Evolutionary conservation across 2,329 filamentous ascomycete species (phyloP).

Genomic region (Myriosclerotinia duriaeana): DNA sequence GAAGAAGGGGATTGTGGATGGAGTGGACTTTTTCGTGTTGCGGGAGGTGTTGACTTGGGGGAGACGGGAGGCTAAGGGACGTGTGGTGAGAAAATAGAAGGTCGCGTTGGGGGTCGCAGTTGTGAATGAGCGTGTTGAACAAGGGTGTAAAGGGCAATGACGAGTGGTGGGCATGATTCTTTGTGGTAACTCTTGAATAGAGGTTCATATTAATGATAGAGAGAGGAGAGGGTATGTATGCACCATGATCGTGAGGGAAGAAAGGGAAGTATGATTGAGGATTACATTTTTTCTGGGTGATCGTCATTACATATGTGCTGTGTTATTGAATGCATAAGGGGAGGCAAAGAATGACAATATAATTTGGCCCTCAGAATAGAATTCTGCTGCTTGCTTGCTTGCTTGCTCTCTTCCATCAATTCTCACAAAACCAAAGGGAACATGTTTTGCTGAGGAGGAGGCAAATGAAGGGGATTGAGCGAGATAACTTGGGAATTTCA

Average conservation of each 20-base stretch:
- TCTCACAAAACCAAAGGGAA: not conserved
- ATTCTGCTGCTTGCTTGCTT: not conserved
- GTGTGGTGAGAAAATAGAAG: not conserved
- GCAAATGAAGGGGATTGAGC: constrained; percentile 22
- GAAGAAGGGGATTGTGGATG: not conserved
- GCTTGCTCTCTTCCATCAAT: not conserved
- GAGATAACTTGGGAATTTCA: not conserved
- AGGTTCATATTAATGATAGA: not conserved
- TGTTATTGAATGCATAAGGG: constrained; percentile 1
- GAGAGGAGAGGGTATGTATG: not conserved
- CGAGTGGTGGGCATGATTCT: not conserved
- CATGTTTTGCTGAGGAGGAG: not conserved
- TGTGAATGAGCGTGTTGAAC: not conserved
- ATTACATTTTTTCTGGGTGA: not conserved
- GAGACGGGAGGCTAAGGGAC: not conserved
- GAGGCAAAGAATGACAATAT: not conserved
- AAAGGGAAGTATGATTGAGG: not conserved
- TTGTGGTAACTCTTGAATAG: not conserved
- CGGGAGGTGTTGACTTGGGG: not conserved
- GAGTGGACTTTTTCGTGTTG: constrained; percentile 11
- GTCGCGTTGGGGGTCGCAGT: constrained; percentile 16
- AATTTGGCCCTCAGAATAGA: constrained; percentile 9
- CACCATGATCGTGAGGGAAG: not conserved
- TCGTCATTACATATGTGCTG: constrained; percentile 4
- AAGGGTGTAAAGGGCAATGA: constrained; percentile 7